Base-by-base conservation (phyloP, 345 rosid genomes). In the Cochlearia excelsa region DNA sequence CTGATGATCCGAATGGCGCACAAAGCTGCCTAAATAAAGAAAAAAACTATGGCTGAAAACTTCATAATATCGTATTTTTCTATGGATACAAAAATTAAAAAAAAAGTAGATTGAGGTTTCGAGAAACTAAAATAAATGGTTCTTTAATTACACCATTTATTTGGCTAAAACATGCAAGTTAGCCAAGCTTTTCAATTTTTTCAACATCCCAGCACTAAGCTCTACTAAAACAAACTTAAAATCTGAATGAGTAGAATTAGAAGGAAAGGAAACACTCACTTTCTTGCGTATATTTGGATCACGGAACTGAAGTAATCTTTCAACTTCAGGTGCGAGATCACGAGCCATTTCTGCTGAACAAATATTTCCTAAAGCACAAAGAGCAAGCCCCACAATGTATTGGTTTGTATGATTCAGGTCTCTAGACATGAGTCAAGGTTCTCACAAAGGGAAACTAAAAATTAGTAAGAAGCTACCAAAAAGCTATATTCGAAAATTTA, bases 291-390 rank as follows among this genome's bases (percentile, higher is more conserved):
- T 79, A 69, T 92, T 92, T 62, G 98, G 97, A 78, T 92, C 98
- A 74, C 98, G 87, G 81, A 88, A 88, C 38, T 83, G 90, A 74
- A 92, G 79, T 67, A 92, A 74, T 78, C 86, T 83, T 78, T 92
- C 98, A 48, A 92, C 98, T 78, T 92, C 98, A 35, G 97, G 94
- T 26, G 97, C 95, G 58, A 92, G 94, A 84, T 88, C 98, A 70
- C 97, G 91, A 43, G 98, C 98, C 97, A 92, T 92, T 78, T 92
- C 98, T 30, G 97, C 97, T 7, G 97, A 92, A 60, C 95, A 88
- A 30, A 92, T 92, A 72, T 92, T 92, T 60, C 97, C 98, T 70
- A 92, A 77, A 72, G 98, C 98, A 80, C 97, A 92, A 72, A 92
- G 93, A 42, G 98, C 98, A 78, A 92, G 98, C 66, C 98, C 98